phyloP scores from a whole-genome alignment of 495 filamentous ascomycete species.

The Melanomma pulvis-pyrius region DNA sequence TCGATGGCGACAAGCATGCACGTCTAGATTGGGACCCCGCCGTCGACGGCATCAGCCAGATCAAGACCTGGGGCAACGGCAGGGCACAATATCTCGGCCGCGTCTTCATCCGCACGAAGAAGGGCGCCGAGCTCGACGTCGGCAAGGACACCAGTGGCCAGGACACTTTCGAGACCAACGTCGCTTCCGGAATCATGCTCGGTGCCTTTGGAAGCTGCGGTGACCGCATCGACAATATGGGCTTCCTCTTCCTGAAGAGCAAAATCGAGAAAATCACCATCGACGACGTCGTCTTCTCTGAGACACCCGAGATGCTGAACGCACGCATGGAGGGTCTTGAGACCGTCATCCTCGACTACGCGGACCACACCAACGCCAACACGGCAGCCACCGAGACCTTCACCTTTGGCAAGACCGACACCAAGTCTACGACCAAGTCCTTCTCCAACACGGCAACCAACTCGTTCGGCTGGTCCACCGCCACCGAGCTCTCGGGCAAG shows the following conservation, averaged over 20 bases:
- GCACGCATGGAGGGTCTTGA: conserved; percentile 18
- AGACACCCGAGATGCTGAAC: conserved; percentile 22
- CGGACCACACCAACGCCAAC: conserved; percentile 19
- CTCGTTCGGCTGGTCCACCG: conserved; percentile 8
- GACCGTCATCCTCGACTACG: conserved; percentile 20
- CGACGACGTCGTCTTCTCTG: conserved; percentile 20
- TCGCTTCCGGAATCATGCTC: conserved; percentile 21
- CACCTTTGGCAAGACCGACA: conserved; percentile 21
- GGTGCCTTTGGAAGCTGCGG: conserved; percentile 15
- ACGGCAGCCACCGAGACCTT: conserved; percentile 22
- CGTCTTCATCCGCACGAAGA: conserved; percentile 15
- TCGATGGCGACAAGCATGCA: conserved; percentile 15
- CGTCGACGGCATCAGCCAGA: conserved; percentile 9
- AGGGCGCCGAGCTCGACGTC: conserved; percentile 23
- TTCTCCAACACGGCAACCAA: conserved; percentile 16
- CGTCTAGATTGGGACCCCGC: conserved; percentile 25
- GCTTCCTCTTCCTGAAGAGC: conserved; percentile 21
- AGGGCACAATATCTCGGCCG: conserved; percentile 14
- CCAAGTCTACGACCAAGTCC: conserved; percentile 4
- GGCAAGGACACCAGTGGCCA: conserved; percentile 26
- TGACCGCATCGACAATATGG: conserved; percentile 5
- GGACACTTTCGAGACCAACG: conserved; percentile 20
- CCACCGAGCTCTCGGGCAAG: conserved; percentile 18
- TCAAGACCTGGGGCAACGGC: conserved; percentile 28
- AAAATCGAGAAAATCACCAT: conserved; percentile 23